phyloP scores from a whole-genome alignment of 1,139 yeast genomes.

The Blastobotrys elegans region DNA sequence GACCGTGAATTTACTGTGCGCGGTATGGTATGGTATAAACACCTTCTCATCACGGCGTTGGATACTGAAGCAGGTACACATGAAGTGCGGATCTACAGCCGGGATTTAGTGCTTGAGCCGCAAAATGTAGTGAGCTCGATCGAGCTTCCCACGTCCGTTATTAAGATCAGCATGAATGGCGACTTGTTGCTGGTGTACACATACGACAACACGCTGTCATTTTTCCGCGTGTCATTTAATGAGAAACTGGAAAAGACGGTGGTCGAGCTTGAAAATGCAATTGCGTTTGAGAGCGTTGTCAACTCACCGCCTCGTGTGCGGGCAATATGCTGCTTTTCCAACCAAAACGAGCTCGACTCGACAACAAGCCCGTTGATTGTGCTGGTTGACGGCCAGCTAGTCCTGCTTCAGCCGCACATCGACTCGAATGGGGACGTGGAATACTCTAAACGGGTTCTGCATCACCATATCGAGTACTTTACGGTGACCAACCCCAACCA shows the following conservation, averaged over 20 bases:
- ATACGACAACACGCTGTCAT: conserved; percentile 29
- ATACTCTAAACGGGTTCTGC: conserved; percentile 25
- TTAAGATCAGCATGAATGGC: conserved; percentile 29
- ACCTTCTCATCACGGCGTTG: conserved; percentile 35
- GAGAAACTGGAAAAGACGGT: conserved; percentile 17
- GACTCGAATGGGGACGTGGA: conserved; percentile 12
- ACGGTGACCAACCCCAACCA: conserved; percentile 16
- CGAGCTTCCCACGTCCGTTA: conserved; percentile 28
- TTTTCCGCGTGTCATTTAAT: conserved; percentile 23
- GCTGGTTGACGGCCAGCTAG: conserved; percentile 35
- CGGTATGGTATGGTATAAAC: conserved; percentile 42
- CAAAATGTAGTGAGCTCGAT: conserved; percentile 25
- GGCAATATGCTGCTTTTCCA: conserved; percentile 25
- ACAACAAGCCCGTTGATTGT: conserved; percentile 23
- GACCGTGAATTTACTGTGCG: conserved; percentile 38
- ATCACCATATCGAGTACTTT: conserved; percentile 29
- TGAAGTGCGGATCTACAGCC: conserved; percentile 35
- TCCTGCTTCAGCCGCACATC: conserved; percentile 23
- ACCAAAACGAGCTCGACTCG: conserved; percentile 5
- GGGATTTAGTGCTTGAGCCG: conserved; percentile 34
- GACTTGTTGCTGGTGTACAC: conserved; percentile 34
- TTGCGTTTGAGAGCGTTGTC: conserved; percentile 32
- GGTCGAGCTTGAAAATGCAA: conserved; percentile 28
- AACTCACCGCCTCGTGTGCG: conserved; percentile 37
- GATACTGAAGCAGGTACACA: conserved; percentile 28